These are phyloP conservation scores for Tieghemostelium lacteum DNA, from an alignment of 78 protist genomes.

Conservation along the genomic window DNA sequence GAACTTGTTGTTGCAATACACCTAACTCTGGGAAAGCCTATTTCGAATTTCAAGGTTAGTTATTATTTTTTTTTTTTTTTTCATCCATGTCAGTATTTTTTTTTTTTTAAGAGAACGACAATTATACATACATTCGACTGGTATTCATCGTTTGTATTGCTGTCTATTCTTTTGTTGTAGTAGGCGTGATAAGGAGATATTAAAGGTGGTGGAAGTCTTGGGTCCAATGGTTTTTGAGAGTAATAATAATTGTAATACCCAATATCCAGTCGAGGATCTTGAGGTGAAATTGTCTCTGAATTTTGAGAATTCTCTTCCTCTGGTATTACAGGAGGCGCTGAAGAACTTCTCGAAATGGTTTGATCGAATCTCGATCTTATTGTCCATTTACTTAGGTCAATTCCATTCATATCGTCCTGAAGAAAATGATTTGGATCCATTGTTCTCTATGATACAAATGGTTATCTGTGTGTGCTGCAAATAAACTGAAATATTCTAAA, in stretches of 20 bases:
- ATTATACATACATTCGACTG: slow-evolving; percentile 3
- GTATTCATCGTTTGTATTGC: neutral
- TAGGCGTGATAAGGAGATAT: slow-evolving; percentile 55
- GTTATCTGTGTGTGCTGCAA: no score
- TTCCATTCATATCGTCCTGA: slow-evolving; percentile 42
- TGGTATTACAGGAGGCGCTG: slow-evolving; percentile 77
- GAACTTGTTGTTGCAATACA: neutral
- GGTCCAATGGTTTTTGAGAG: slow-evolving; percentile 83
- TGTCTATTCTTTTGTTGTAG: slow-evolving; percentile 20
- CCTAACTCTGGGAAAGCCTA: neutral
- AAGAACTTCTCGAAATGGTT: slow-evolving; percentile 62
- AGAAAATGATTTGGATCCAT: slow-evolving; percentile 52
- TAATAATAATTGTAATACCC: slow-evolving; percentile 71
- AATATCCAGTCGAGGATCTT: slow-evolving; percentile 75
- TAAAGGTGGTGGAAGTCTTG: slow-evolving; percentile 82
- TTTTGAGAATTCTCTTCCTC: slow-evolving; percentile 20
- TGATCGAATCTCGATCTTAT: slow-evolving; percentile 53
- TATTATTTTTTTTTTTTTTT: no score
- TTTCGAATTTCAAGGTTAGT: no score
- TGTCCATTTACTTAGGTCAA: slow-evolving; percentile 47
- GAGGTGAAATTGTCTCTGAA: slow-evolving; percentile 35
- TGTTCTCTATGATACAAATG: neutral
- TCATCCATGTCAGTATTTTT: no score
- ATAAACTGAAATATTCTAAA: neutral
- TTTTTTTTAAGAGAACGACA: no score